Evolutionary conservation across 2,329 filamentous ascomycete species (phyloP).

Genomic region (Aureobasidium namibiae): DNA sequence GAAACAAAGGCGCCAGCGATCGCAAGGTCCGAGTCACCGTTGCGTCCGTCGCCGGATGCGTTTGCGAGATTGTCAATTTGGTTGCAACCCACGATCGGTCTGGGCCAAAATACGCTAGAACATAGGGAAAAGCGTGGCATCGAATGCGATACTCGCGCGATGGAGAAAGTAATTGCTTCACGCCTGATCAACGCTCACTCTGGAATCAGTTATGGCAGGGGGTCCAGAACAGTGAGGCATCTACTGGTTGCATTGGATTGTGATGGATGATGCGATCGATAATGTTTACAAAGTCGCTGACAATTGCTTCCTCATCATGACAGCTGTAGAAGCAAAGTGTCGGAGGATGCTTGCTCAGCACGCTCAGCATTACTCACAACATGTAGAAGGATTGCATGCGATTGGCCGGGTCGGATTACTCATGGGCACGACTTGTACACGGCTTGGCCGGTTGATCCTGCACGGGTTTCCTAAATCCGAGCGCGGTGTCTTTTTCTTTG

Average conservation of each 20-base stretch:
- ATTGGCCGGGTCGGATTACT: conserved; percentile 6
- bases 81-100: not conserved
- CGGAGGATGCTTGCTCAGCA: conserved; percentile 7
- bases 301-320: conserved; percentile 5
- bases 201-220: not conserved
- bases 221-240: not conserved
- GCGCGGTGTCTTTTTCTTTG: not conserved
- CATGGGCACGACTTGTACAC: not conserved
- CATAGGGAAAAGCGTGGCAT: not conserved
- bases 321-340: not conserved
- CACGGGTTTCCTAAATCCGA: not conserved
- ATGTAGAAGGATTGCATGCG: not conserved
- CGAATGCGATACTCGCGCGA: not conserved
- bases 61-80: conserved; percentile 9
- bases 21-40: conserved; percentile 1
- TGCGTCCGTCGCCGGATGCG: conserved; percentile 4
- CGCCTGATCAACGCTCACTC: not conserved
- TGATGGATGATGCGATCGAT: not conserved
- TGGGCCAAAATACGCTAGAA: not conserved
- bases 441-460: conserved; percentile 5
- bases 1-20: not conserved
- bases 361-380: conserved; percentile 1
- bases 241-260: not conserved
- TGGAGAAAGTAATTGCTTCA: not conserved
- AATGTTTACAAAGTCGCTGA: not conserved